Percentiles rank a stretch among this genome's conserved stretches.
These are phyloP conservation scores for Lipomyces lipofer DNA, from an alignment of 805 yeast species.

Conservation along the genomic window DNA sequence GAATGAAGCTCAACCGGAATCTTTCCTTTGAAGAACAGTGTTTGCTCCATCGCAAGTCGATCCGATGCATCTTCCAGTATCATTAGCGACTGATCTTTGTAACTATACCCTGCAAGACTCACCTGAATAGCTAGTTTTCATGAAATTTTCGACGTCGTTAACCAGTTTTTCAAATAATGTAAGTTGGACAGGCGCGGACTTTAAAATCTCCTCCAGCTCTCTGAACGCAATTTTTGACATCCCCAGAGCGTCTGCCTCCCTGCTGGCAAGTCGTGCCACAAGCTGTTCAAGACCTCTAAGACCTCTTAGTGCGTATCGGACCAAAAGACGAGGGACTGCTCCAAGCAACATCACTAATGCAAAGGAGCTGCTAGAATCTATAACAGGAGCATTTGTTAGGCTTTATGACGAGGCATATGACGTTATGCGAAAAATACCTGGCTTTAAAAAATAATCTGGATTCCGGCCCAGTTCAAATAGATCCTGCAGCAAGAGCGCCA, in stretches of 20 bases:
- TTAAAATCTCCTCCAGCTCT: conserved; percentile 35
- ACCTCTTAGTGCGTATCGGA: conserved; percentile 43
- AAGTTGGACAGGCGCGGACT: conserved; percentile 38
- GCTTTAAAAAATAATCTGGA: conserved; percentile 33
- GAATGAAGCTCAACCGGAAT: conserved; percentile 49
- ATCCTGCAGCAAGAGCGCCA: conserved; percentile 73
- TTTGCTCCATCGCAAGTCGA: conserved; percentile 58
- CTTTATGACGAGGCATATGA: too few species aligned
- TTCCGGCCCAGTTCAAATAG: conserved; percentile 35
- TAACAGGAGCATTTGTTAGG: too few species aligned
- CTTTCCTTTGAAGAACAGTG: conserved; percentile 60
- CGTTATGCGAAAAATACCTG: conserved; percentile 34
- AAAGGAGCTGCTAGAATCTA: conserved; percentile 34
- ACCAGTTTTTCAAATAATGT: conserved; percentile 41
- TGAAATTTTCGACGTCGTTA: conserved; percentile 43
- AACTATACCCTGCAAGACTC: neutral
- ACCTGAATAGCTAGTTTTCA: conserved; percentile 37
- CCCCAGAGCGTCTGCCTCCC: conserved; percentile 36
- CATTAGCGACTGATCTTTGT: neutral
- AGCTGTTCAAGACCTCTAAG: conserved; percentile 42
- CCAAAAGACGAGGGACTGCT: conserved; percentile 40
- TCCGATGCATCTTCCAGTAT: conserved; percentile 38
- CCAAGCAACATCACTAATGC: conserved; percentile 41
- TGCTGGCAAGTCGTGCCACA: conserved; percentile 27
- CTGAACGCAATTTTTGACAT: conserved; percentile 35